A percentile compares a stretch with the other conserved stretches of the same genome.
These are phyloP conservation scores for Trametes cubensis DNA, from an alignment of 768 basidiomycete species.

Conservation along the genomic window DNA sequence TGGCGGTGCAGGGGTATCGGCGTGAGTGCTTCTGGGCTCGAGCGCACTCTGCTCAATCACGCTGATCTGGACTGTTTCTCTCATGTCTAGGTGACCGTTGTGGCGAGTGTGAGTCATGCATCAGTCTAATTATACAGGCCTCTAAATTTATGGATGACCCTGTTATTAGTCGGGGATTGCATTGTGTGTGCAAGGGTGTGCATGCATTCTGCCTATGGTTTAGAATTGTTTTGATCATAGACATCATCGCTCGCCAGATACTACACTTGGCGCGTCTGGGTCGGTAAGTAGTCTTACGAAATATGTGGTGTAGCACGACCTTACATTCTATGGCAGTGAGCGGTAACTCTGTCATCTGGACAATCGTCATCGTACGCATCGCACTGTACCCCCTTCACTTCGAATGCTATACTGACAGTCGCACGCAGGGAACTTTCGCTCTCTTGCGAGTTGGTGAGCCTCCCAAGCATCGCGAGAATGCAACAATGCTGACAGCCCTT, in stretches of 20 bases:
- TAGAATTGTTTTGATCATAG: background rate
- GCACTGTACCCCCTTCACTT: background rate
- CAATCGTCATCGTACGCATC: conserved; percentile 3
- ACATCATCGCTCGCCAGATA: background rate
- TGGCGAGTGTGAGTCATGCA: conserved; percentile 5
- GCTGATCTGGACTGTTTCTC: background rate
- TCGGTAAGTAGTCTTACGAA: conserved; percentile 4
- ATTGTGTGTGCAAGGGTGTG: conserved; percentile 19
- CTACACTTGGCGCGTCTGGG: conserved; percentile 23
- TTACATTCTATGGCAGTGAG: background rate
- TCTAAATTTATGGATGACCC: background rate
- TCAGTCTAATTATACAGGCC: background rate
- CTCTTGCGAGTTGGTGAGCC: conserved; percentile 14
- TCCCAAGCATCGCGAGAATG: too few relatives aligned
- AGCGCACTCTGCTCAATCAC: background rate
- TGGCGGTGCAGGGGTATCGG: conserved; percentile 17
- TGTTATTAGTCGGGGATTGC: conserved; percentile 11
- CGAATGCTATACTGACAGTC: background rate
- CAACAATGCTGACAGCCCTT: too few relatives aligned
- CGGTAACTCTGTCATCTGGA: conserved; percentile 1
- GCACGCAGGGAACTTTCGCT: conserved; percentile 7
- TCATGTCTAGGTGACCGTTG: conserved; percentile 10
- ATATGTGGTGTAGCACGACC: too few relatives aligned
- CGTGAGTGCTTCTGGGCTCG: conserved; percentile 1
- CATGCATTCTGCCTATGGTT: background rate